Percentiles rank a stretch among this genome's conserved stretches.
phyloP scores from a whole-genome alignment of 1,139 yeast genomes.

The Candida pseudoviswanathii region DNA sequence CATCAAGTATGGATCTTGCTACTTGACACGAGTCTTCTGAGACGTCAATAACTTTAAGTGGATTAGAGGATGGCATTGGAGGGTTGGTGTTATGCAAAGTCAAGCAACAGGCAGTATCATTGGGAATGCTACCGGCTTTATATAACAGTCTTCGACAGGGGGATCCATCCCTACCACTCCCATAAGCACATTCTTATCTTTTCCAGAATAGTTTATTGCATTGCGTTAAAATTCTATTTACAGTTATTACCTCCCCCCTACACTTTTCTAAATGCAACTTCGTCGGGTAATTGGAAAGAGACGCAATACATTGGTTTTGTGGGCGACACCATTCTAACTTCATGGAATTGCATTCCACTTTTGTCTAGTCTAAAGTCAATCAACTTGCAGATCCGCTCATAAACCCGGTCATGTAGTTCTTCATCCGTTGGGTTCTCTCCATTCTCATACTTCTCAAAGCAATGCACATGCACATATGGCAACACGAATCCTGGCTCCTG shows the following conservation, averaged over 20 bases:
- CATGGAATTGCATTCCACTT: slow-evolving; percentile 61
- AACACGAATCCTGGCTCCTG: slow-evolving; percentile 50
- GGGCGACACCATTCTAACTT: slow-evolving; percentile 93
- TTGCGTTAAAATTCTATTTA: not conserved
- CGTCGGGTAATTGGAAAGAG: slow-evolving; percentile 73
- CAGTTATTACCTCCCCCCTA: not conserved
- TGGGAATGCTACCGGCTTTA: not conserved
- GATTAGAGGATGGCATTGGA: slow-evolving; percentile 29
- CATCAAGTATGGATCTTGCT: slow-evolving; percentile 52
- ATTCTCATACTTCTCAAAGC: slow-evolving; percentile 84
- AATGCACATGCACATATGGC: slow-evolving; percentile 85
- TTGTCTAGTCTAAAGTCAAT: slow-evolving; percentile 53
- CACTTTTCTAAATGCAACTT: slow-evolving; percentile 60
- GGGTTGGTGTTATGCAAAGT: not conserved
- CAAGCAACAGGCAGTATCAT: not conserved
- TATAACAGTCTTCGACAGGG: too few species aligned
- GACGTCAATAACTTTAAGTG: slow-evolving; percentile 58
- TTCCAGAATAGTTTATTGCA: too few species aligned
- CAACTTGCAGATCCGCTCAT: slow-evolving; percentile 55
- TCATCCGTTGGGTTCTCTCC: slow-evolving; percentile 59
- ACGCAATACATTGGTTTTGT: slow-evolving; percentile 96
- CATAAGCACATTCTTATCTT: too few species aligned
- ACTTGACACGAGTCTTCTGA: slow-evolving; percentile 44
- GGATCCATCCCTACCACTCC: too few species aligned
- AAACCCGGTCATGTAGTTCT: slow-evolving; percentile 65